A percentile compares a stretch with the other conserved stretches of the same genome.
Evolutionary conservation across 108 stramenopile genomes (phyloP).

Genomic region (Cylindrotheca fusiformis): DNA sequence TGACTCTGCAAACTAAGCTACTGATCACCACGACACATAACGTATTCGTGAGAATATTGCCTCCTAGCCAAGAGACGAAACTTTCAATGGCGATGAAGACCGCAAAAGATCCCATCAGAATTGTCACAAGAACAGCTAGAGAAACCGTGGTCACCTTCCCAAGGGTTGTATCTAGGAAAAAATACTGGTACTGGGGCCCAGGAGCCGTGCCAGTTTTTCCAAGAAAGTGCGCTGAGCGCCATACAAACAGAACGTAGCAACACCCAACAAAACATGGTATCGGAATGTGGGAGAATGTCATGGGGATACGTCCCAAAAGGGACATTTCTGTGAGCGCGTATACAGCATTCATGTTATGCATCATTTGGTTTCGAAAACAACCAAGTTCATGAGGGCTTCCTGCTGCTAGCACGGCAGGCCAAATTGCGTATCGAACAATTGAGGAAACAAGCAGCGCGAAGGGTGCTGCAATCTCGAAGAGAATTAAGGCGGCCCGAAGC

Average conservation of each 20-base stretch:
- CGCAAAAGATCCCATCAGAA: slow-evolving; percentile 39
- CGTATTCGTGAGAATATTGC: background rate
- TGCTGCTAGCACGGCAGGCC: slow-evolving; percentile 51
- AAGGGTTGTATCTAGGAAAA: slow-evolving; percentile 63
- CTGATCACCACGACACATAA: slow-evolving; percentile 3
- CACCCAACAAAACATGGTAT: slow-evolving; percentile 45
- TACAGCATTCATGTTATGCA: slow-evolving; percentile 57
- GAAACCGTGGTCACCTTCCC: slow-evolving; percentile 48
- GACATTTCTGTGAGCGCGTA: slow-evolving; percentile 50
- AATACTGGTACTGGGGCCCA: slow-evolving; percentile 60
- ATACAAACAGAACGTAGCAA: slow-evolving; percentile 52
- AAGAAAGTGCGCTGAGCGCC: slow-evolving; percentile 20
- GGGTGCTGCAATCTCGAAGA: slow-evolving; percentile 67
- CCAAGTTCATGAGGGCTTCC: slow-evolving; percentile 38
- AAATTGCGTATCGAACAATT: slow-evolving; percentile 60
- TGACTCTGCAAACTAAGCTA: slow-evolving; percentile 3
- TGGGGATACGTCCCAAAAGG: slow-evolving; percentile 50
- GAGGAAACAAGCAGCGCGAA: slow-evolving; percentile 55
- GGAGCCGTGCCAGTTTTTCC: background rate
- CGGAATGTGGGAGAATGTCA: slow-evolving; percentile 40
- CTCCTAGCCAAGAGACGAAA: slow-evolving; percentile 1
- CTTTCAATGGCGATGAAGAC: slow-evolving; percentile 36
- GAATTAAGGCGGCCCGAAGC: slow-evolving; percentile 49
- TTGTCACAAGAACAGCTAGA: slow-evolving; percentile 35
- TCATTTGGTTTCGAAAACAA: slow-evolving; percentile 40